Base-by-base conservation (phyloP, 257 asterid species). In the Thymus mandschuricus region DNA sequence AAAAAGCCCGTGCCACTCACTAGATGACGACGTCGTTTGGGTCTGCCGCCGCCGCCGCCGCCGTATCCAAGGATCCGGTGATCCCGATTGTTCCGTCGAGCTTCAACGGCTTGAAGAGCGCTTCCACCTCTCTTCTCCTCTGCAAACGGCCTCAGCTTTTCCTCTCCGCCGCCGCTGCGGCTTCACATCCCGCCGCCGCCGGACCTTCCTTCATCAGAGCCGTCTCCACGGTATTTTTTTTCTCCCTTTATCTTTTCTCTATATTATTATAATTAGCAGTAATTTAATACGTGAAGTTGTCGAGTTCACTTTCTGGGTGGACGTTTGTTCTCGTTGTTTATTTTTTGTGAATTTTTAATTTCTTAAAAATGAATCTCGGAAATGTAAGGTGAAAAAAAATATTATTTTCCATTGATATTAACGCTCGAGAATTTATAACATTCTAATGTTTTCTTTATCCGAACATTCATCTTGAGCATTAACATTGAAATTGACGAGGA, bases 201-300 rank as follows among this genome's bases (percentile, higher is more conserved):
- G 12, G 64, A 9, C 58, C 80, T 71, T 73, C 92, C 38, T 27
- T 76, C 72, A 69, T 88, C 79, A 86, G 90, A 78, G 96, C 97
- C 60, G 88, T 93, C 57, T 85, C 97, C 11, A 77, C 95, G 87
- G 98, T 92, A 80, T 44, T 13, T 0, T 1, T 59, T 33, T 46
- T 11, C 49, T 44, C 6, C 49, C 49, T 28, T 29, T 51, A 29
- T 12, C 5, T 27, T 41, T 15, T 48, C 21, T 21, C 21, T 21
- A 21, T 21, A 21, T 21, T 21, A 21, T 21, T 21, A 21, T 21
- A 21, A 21, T 21, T 21, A 21, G 21, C 21, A 21, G 21, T 38
- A 1, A 8, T 10, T 48, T 9, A 1, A 27, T 28, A 8, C 67
- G 1, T 2, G 21, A 63, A 41, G 66, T 35, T 3, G 35, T 41